phyloP scores from a whole-genome alignment of 148 eudicot species.

The Pouteria glomerata region DNA sequence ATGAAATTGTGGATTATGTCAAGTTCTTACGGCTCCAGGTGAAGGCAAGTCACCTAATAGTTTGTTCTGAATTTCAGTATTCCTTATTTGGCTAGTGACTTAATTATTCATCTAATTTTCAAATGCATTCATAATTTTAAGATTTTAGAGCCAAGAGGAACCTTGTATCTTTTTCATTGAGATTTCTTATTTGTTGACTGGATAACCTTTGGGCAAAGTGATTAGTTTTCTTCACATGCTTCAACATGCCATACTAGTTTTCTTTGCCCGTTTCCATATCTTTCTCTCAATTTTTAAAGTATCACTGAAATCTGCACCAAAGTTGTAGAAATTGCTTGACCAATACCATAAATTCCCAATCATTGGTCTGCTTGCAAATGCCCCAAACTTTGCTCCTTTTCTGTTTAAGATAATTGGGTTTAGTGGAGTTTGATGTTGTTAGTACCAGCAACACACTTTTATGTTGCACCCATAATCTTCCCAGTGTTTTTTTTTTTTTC shows the following conservation, averaged over 20 bases:
- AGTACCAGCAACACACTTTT: too few species aligned
- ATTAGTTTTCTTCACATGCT: neutral
- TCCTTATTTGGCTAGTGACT: constrained; percentile 5
- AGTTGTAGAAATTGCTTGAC: neutral
- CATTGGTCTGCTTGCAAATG: neutral
- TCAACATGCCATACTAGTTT: neutral
- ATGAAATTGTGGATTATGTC: constrained; percentile 67
- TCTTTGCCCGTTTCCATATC: neutral
- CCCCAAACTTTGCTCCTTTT: neutral
- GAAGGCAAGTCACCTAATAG: constrained; percentile 34
- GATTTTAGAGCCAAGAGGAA: neutral
- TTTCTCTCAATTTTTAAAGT: neutral
- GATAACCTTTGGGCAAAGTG: neutral
- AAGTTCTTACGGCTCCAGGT: constrained; percentile 66
- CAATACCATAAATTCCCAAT: neutral
- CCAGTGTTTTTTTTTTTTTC: neutral
- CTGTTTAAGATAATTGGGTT: neutral
- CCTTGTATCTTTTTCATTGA: neutral
- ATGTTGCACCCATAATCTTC: neutral
- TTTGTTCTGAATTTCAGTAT: neutral
- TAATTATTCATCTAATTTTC: neutral
- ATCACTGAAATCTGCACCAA: neutral
- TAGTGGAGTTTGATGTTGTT: neutral
- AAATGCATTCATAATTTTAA: neutral
- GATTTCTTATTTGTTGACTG: neutral